These are phyloP conservation scores for Aspergillus tubingensis DNA, from an alignment of 2,329 filamentous ascomycete species.

Conservation along the genomic window DNA sequence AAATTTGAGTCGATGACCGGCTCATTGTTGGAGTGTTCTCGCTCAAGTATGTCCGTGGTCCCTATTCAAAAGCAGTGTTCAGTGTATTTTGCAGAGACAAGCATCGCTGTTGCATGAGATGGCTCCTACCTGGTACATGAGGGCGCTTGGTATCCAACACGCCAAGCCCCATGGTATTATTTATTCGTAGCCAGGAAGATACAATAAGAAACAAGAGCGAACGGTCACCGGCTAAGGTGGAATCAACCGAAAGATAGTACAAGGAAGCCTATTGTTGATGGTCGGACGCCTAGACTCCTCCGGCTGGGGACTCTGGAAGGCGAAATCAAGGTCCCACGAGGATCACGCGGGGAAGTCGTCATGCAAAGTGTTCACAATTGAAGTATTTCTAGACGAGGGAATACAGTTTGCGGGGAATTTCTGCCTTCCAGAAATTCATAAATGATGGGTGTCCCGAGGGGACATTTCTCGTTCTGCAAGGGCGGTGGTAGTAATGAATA, in stretches of 20 bases:
- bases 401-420: not conserved
- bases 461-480: not conserved
- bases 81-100: not conserved
- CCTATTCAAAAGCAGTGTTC: conserved; percentile 25
- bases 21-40: conserved; percentile 48
- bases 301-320: not conserved
- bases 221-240: not conserved
- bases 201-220: too few relatives aligned
- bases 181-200: not conserved
- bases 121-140: conserved; percentile 70
- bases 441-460: not conserved
- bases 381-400: not conserved
- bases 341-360: not conserved
- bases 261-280: not conserved
- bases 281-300: not conserved
- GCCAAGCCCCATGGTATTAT: conserved; percentile 64
- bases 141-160: conserved; percentile 67
- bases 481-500: not conserved
- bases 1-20: conserved; percentile 48
- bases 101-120: not conserved
- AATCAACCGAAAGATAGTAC: not conserved
- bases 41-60: conserved; percentile 62
- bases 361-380: not conserved
- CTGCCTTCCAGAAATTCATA: not conserved
- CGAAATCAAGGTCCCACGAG: not conserved